These are phyloP conservation scores for Chaetomidium leptoderma DNA, from an alignment of 495 filamentous ascomycete genomes.

Conservation along the genomic window DNA sequence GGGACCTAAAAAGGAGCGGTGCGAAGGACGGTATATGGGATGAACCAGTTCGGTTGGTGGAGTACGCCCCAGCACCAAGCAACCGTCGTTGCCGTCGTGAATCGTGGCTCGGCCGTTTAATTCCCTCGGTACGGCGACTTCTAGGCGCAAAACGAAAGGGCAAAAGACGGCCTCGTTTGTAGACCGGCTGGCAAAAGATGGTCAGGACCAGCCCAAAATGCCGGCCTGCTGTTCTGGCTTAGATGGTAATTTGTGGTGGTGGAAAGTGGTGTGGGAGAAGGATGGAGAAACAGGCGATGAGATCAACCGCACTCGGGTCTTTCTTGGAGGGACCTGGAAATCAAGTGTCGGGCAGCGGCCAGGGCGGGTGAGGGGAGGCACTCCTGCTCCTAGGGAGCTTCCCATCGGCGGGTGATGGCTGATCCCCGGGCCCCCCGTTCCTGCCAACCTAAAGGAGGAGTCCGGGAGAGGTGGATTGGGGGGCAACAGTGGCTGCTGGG, in stretches of 20 bases:
- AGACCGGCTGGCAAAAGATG: slow-evolving; percentile 20
- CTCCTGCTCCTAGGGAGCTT: neutral
- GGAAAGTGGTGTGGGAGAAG: slow-evolving; percentile 19
- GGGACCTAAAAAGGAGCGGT: slow-evolving; percentile 9
- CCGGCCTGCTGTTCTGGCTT: slow-evolving; percentile 23
- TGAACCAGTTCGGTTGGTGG: slow-evolving; percentile 19
- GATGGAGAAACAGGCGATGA: slow-evolving; percentile 17
- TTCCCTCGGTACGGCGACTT: neutral
- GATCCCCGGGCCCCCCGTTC: slow-evolving; percentile 5
- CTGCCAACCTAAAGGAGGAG: slow-evolving; percentile 4
- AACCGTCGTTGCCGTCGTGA: slow-evolving; percentile 15
- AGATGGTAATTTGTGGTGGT: slow-evolving; percentile 18
- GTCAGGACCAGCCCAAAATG: slow-evolving; percentile 32
- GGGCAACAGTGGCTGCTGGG: neutral
- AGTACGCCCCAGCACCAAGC: slow-evolving; percentile 23
- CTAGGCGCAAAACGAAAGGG: slow-evolving; percentile 1
- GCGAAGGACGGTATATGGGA: slow-evolving; percentile 18
- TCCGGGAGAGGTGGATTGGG: neutral
- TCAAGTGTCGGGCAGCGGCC: slow-evolving; percentile 25
- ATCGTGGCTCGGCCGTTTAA: slow-evolving; percentile 9
- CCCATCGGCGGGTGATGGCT: slow-evolving; percentile 7
- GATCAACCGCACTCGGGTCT: slow-evolving; percentile 20
- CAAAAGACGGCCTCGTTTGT: slow-evolving; percentile 20
- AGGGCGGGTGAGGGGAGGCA: slow-evolving; percentile 21
- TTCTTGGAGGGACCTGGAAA: neutral